Percentiles rank a stretch among this genome's conserved stretches.
Evolutionary conservation across 2,329 filamentous ascomycete genomes (phyloP).

Genomic region (Microdochium paspali): DNA sequence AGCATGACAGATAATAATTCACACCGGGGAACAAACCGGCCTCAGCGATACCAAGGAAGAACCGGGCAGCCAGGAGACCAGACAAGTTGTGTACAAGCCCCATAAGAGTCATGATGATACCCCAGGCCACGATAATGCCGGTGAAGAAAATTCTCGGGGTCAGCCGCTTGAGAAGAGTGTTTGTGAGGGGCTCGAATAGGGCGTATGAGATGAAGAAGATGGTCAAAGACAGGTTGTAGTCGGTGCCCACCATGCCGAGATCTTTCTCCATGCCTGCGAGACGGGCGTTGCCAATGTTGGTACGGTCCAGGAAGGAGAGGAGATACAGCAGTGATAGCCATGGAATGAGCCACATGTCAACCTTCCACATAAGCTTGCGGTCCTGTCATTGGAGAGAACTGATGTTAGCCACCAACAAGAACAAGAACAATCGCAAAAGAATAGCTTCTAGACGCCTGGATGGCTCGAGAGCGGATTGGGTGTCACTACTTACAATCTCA

Average conservation of each 20-base stretch:
- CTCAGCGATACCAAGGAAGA: conserved; percentile 66
- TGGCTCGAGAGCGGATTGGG: not conserved
- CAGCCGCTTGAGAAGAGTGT: conserved; percentile 68
- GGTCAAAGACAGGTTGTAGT: conserved; percentile 68
- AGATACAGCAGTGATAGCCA: conserved; percentile 62
- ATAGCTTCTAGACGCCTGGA: no score
- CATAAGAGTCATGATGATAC: conserved; percentile 59
- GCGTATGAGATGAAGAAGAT: conserved; percentile 86
- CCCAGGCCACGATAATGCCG: conserved; percentile 68
- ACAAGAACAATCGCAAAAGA: no score
- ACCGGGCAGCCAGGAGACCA: conserved; percentile 56
- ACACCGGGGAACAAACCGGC: conserved; percentile 69
- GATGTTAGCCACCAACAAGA: conserved; percentile 2
- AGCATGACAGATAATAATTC: conserved; percentile 74
- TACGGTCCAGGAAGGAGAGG: conserved; percentile 64
- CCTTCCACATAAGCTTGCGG: conserved; percentile 17
- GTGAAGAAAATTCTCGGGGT: conserved; percentile 74
- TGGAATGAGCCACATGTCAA: conserved; percentile 24
- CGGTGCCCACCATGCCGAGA: conserved; percentile 47
- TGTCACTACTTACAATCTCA: conserved; percentile 32
- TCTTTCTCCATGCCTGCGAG: conserved; percentile 45
- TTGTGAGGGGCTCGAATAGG: conserved; percentile 68
- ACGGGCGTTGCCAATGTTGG: conserved; percentile 66
- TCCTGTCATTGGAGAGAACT: conserved; percentile 13
- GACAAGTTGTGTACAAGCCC: conserved; percentile 55